phyloP scores from a whole-genome alignment of 2,329 filamentous ascomycete genomes.

The Fusarium zealandicum region DNA sequence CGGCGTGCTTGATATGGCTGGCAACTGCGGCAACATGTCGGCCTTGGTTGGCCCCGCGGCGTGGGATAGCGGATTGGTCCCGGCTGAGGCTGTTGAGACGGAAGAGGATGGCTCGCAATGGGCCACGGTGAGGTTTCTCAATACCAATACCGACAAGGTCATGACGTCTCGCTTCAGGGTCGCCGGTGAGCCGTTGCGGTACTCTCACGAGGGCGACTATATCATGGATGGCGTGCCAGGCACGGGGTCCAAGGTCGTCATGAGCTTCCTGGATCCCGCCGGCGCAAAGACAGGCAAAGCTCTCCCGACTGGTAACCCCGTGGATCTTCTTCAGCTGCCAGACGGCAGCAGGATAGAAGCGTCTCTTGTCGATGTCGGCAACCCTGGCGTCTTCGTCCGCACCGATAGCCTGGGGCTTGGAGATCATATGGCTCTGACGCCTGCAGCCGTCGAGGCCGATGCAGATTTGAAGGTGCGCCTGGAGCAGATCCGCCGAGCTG shows the following conservation, averaged over 20 bases:
- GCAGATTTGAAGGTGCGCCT: conserved; percentile 54
- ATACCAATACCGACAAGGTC: conserved; percentile 75
- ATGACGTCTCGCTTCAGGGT: conserved; percentile 66
- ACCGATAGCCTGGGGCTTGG: conserved; percentile 58
- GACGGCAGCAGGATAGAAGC: conserved; percentile 51
- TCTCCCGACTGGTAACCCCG: conserved; percentile 58
- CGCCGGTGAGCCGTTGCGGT: conserved; percentile 45
- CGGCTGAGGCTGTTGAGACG: conserved; percentile 17
- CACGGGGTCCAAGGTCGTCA: conserved; percentile 60
- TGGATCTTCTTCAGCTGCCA: conserved; percentile 56
- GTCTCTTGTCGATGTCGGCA: conserved; percentile 69
- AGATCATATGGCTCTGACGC: conserved; percentile 58
- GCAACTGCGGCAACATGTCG: conserved; percentile 81
- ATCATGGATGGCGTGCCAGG: conserved; percentile 70
- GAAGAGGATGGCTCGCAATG: conserved; percentile 41
- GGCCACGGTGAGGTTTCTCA: conserved; percentile 66
- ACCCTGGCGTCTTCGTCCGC: conserved; percentile 68
- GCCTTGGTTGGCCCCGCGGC: conserved; percentile 66
- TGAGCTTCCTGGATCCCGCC: conserved; percentile 68
- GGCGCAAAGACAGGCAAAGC: conserved; percentile 67
- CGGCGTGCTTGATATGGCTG: conserved; percentile 67
- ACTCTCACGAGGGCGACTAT: conserved; percentile 57
- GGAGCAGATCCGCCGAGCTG: conserved; percentile 63
- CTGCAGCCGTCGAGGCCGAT: conserved; percentile 60
- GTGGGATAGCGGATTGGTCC: conserved; percentile 45